These are phyloP conservation scores for Ascochyta pisi DNA, from an alignment of 2,329 filamentous ascomycete species.

Conservation along the genomic window DNA sequence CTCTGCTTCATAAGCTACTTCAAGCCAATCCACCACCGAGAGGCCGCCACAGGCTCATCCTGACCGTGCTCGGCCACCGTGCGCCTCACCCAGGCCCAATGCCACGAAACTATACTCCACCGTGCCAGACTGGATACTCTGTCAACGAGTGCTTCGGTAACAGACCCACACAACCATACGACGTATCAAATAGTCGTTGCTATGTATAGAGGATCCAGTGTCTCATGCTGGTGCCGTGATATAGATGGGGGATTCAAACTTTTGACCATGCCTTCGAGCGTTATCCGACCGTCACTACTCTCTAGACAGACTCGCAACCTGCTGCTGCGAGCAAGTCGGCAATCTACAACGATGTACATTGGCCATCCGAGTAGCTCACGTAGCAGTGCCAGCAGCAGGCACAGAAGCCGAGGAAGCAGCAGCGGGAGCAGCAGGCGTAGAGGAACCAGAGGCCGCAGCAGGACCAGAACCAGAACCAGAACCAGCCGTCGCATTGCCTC, in stretches of 20 bases:
- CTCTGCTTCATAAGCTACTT: not conserved
- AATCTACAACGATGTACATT: not conserved
- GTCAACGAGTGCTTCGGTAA: not conserved
- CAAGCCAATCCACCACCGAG: not conserved
- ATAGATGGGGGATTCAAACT: not conserved
- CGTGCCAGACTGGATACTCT: not conserved
- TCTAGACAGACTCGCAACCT: not conserved
- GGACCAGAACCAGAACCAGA: not conserved
- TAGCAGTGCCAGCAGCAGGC: not conserved
- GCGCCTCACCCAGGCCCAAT: not conserved
- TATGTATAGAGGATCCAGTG: not conserved
- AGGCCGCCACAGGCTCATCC: not conserved
- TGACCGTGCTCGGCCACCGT: not conserved
- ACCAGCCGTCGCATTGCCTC: constrained; percentile 27
- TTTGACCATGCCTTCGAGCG: not conserved
- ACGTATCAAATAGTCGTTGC: not conserved
- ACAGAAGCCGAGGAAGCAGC: not conserved
- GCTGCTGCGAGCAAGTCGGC: not conserved
- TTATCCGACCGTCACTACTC: not conserved
- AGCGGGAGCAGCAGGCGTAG: not conserved
- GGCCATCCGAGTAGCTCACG: not conserved
- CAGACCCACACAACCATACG: not conserved
- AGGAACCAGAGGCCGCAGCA: not conserved
- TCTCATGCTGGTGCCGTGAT: not conserved
- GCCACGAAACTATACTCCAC: not conserved